phyloP scores from a whole-genome alignment of 805 yeast genomes.

The Nematodospora valgi region DNA sequence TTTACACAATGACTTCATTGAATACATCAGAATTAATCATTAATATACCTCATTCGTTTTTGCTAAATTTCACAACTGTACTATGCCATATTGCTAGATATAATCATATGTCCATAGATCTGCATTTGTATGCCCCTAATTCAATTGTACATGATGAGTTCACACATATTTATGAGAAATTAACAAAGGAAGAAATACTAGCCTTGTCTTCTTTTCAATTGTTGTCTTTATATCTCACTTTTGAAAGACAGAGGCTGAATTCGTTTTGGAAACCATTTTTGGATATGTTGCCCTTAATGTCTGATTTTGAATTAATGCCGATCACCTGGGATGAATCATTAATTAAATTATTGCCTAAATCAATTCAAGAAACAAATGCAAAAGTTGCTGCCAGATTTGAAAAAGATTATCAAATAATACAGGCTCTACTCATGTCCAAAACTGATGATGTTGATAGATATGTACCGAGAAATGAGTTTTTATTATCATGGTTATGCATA shows the following conservation, averaged over 20 bases:
- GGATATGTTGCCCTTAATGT: conserved; percentile 54
- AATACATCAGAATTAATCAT: conserved; percentile 43
- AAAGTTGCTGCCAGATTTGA: conserved; percentile 42
- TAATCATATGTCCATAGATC: conserved; percentile 21
- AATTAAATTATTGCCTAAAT: conserved; percentile 41
- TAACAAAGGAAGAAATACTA: conserved; percentile 33
- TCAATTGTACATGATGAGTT: conserved; percentile 19
- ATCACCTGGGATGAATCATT: conserved; percentile 52
- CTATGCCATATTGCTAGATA: conserved; percentile 40
- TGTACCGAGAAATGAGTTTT: conserved; percentile 28
- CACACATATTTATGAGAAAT: conserved; percentile 27
- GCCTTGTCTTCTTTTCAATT: conserved; percentile 59
- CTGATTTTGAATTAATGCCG: conserved; percentile 58
- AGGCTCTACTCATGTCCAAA: conserved; percentile 13
- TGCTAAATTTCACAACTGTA: conserved; percentile 57
- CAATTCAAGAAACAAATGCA: conserved; percentile 36
- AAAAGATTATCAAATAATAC: conserved; percentile 42
- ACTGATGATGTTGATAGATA: neutral
- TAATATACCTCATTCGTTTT: conserved; percentile 53
- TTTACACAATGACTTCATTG: conserved; percentile 43
- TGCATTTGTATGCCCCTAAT: conserved; percentile 12
- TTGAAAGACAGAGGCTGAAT: conserved; percentile 37
- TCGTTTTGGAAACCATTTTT: conserved; percentile 73
- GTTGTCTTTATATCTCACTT: conserved; percentile 45
- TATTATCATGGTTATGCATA: conserved; percentile 82